These are phyloP conservation scores for Ophidiomyces ophidiicola DNA, from an alignment of 2,329 filamentous ascomycete species.

Conservation along the genomic window DNA sequence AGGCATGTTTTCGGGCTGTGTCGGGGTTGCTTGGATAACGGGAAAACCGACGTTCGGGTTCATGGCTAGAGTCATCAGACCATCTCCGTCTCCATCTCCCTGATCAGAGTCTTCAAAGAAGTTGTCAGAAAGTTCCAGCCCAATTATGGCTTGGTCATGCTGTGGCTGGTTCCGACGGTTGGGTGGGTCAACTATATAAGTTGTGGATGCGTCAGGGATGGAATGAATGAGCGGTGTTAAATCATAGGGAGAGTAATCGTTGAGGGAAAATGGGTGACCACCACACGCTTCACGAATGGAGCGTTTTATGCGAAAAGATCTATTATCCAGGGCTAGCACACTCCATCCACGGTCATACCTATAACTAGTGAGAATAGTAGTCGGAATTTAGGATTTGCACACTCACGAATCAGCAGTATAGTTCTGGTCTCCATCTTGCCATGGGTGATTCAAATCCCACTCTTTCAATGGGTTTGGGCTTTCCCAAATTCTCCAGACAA, in stretches of 20 bases:
- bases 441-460: slow-evolving; percentile 11
- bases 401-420: slow-evolving; percentile 7
- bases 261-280: slow-evolving; percentile 20
- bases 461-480: slow-evolving; percentile 18
- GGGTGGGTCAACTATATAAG: slow-evolving; percentile 20
- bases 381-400: background rate
- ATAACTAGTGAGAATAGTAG: background rate
- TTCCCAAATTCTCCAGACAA: slow-evolving; percentile 41
- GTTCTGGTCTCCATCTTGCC: background rate
- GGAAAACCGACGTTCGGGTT: too few species aligned
- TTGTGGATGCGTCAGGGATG: slow-evolving; percentile 22
- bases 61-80: too few species aligned
- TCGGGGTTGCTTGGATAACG: too few species aligned
- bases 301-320: slow-evolving; percentile 27
- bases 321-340: slow-evolving; percentile 36
- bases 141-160: too few species aligned
- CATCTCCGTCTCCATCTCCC: background rate
- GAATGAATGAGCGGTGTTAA: slow-evolving; percentile 21
- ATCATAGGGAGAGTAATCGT: slow-evolving; percentile 14
- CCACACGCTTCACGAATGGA: slow-evolving; percentile 32
- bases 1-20: too few species aligned
- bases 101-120: background rate
- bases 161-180: background rate
- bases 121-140: background rate
- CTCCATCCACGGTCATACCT: slow-evolving; percentile 32